A percentile compares a stretch with the other conserved stretches of the same genome.
Evolutionary conservation across 768 basidiomycete species (phyloP).

Genomic region (Astraeus odoratus): DNA sequence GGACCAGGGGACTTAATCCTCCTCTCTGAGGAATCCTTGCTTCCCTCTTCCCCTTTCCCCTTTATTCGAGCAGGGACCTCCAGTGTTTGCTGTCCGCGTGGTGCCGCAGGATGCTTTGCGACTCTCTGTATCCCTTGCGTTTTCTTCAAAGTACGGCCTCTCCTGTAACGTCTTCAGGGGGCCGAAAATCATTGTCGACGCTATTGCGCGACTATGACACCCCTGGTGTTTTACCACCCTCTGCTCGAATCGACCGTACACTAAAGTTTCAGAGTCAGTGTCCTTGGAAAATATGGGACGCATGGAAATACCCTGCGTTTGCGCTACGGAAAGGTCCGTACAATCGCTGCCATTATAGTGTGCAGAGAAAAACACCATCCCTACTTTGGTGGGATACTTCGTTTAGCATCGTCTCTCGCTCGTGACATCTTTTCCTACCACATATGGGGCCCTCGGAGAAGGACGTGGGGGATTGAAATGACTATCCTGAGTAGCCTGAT

Average conservation of each 20-base stretch:
- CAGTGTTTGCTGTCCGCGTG: too few relatives aligned
- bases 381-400: background rate
- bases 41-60: too few relatives aligned
- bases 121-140: slow-evolving; percentile 16
- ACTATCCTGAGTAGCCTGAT: slow-evolving; percentile 81
- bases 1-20: too few relatives aligned
- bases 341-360: too few relatives aligned
- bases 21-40: too few relatives aligned
- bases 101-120: slow-evolving; percentile 15
- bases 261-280: slow-evolving; percentile 51
- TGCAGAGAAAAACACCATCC: background rate
- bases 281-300: slow-evolving; percentile 59
- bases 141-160: slow-evolving; percentile 8
- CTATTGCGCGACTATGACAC: slow-evolving; percentile 50
- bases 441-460: slow-evolving; percentile 80
- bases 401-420: slow-evolving; percentile 33
- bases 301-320: slow-evolving; percentile 65
- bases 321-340: slow-evolving; percentile 57
- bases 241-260: slow-evolving; percentile 62
- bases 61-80: too few relatives aligned
- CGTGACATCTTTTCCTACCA: slow-evolving; percentile 71
- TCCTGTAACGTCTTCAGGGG: slow-evolving; percentile 10
- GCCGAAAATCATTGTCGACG: slow-evolving; percentile 12
- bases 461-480: slow-evolving; percentile 94
- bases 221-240: slow-evolving; percentile 66